Evolutionary conservation across 2,329 filamentous ascomycete species (phyloP), one percentile per base, ranked within the genome.

Genomic region (Exophiala sp.): DNA sequence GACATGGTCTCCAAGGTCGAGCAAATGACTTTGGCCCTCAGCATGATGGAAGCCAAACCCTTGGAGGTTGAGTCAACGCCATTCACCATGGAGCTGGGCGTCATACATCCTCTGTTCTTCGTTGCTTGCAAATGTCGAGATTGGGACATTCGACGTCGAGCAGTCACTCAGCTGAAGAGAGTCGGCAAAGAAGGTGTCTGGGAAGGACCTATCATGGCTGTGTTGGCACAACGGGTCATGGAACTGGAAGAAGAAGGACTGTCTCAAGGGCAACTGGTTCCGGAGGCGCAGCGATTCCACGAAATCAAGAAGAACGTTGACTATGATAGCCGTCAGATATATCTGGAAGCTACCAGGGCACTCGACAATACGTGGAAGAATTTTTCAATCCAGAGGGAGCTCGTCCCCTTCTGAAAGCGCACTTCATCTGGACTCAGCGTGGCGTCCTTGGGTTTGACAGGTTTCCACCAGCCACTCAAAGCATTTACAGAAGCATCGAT

Each of bases 151-250:
- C 62, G 67, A 18, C 54, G 58, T n/a, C 57, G 62, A 36, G 70
- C 69, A 0, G 59, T 71, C 3, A 47, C 58, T 3, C 49, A 64
- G 12, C 57, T 72, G 29, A 57, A 61, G 11, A 64, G 64, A 55
- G 66, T 65, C 8, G 69, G 70, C 51, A 66, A 65, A 41, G 70
- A 71, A 52, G 68, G 69, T 8, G 59, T 66, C 4, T 70, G 66
- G 67, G 66, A 71, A 51, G 70, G 69, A 3, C 65, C 65, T 6
- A 54, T 67, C 11, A 59, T 67, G 50, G 68, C 62, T n/a, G 56
- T 65, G 5, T 57, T 70, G 34, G 65, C 62, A 2, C 54, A 54
- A 18, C 60, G 65, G 45, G 52, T 63, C 6, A 59, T 68, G 8
- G 52, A 54, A 10, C 36, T 65, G n/a, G 65, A 70, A 47, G 62